Conservation (phyloP, 1,284 basidiomycete genomes). For the Leccinum subspadiceum region DNA sequence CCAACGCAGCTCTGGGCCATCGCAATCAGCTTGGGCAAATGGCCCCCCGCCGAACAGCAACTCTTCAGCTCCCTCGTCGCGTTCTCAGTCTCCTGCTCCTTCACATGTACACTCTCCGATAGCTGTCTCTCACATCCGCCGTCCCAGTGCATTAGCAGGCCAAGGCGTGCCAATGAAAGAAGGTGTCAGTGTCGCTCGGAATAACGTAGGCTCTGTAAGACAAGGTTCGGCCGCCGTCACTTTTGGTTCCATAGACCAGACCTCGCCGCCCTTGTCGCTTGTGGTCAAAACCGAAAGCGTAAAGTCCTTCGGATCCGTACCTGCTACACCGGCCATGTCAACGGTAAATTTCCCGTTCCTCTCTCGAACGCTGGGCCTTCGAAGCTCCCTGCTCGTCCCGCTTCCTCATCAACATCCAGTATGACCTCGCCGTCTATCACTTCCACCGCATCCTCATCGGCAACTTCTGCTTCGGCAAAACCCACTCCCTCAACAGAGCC, state of each 20-base stretch:
- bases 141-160: conserved; percentile 69
- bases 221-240: conserved; percentile 65
- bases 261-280: conserved; percentile 49
- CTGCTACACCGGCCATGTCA: conserved; percentile 40
- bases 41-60: conserved; percentile 63
- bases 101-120: conserved; percentile 44
- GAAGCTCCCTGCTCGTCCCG: conserved; percentile 32
- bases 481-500: conserved; percentile 39
- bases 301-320: conserved; percentile 77
- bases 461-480: conserved; percentile 38
- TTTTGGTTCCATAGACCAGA: conserved; percentile 84
- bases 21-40: conserved; percentile 80
- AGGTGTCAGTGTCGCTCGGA: conserved; percentile 63
- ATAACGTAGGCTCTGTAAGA: conserved; percentile 59
- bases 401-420: conserved; percentile 34
- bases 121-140: conserved; percentile 63
- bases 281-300: conserved; percentile 68
- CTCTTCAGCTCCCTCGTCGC: conserved; percentile 54
- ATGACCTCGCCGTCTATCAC: conserved; percentile 31
- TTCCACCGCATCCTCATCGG: conserved; percentile 24
- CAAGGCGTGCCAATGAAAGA: conserved; percentile 50
- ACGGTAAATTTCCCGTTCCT: conserved; percentile 48
- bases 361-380: conserved; percentile 27
- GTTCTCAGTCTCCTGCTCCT: conserved; percentile 73
- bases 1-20: conserved; percentile 56